Percentiles rank a stretch among this genome's conserved stretches.
phyloP scores from a whole-genome alignment of 192 early-diverging fungal genomes.

The Podila epicladia region DNA sequence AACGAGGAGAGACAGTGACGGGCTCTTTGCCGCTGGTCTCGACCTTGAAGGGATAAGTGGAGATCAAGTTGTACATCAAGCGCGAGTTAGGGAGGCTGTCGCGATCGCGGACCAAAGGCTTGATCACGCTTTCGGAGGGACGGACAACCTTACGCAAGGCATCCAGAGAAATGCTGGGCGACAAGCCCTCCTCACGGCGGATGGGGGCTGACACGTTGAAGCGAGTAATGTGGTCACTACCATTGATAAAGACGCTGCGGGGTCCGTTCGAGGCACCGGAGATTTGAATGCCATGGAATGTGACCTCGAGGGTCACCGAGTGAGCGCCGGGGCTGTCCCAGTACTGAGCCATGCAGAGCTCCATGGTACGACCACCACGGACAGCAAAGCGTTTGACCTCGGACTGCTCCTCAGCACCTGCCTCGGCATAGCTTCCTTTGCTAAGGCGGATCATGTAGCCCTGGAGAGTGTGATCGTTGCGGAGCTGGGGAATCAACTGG shows the following conservation, averaged over 20 bases:
- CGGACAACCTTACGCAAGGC: conserved; percentile 72
- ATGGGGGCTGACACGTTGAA: conserved; percentile 77
- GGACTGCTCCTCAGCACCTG: conserved; percentile 66
- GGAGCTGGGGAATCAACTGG: conserved; percentile 79
- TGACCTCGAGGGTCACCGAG: conserved; percentile 71
- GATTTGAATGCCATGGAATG: conserved; percentile 83
- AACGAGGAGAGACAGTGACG: conserved; percentile 62
- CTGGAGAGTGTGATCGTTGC: conserved; percentile 68
- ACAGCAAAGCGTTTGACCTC: conserved; percentile 67
- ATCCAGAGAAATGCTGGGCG: conserved; percentile 62
- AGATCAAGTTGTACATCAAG: conserved; percentile 75
- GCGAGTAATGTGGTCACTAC: conserved; percentile 66
- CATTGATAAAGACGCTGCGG: conserved; percentile 49
- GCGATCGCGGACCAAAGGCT: conserved; percentile 73
- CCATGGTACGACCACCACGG: conserved; percentile 75
- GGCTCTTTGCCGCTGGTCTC: conserved; percentile 60
- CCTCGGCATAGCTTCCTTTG: conserved; percentile 68
- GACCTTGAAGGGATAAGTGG: conserved; percentile 80
- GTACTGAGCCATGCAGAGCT: conserved; percentile 87
- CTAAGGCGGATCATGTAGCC: conserved; percentile 65
- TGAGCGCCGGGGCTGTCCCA: conserved; percentile 85
- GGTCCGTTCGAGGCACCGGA: conserved; percentile 53
- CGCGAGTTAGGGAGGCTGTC: conserved; percentile 77
- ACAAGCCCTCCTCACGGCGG: conserved; percentile 75
- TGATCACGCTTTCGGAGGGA: conserved; percentile 69